Evolutionary conservation across 805 yeast genomes (phyloP), one percentile per base, ranked within the genome.

Genomic region (Monosporozyma aerobia): DNA sequence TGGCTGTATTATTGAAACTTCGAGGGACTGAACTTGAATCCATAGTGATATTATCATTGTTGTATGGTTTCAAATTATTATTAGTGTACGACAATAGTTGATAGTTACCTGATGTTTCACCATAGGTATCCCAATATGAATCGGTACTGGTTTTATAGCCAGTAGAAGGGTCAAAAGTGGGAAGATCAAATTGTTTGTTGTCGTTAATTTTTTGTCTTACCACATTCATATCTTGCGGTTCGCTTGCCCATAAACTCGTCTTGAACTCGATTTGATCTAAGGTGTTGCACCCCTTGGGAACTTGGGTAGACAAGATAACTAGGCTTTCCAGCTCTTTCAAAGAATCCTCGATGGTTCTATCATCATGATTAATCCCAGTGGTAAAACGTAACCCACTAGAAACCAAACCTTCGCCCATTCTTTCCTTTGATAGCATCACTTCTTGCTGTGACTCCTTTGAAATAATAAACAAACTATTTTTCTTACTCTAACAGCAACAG

Each of bases 241-340:
- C 39, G 13, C 6, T 35, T 29, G 9, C 4, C 33, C 2, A 11
- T 35, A 35, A 35, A 35, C 16, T 35, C 3, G 39, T 35, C 16
- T 35, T 35, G 19, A 37, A 16, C 16, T 35, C 16, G 14, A 35
- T 16, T 35, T 35, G 39, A 13, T 13, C 39, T 13, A 4, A 13
- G 3, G 2, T n/a, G 14, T 32, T 32, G 3, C 14, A 5, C 14
- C 5, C 3, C 5, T 9, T 32, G 5, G 11, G 11, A 13, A 35
- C 16, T 35, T 11, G n/a, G 11, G 39, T 35, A 13, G 39, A 35
- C 16, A 35, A 4, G 6, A 35, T 9, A 3, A 35, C 39, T 35
- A 53, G 46, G 11, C 49, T 51, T 40, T 56, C 57, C 19, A 56
- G 29, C 10, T 54, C 58, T 30, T 78, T 46, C 55, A 51, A 53